A percentile compares a stretch with the other conserved stretches of the same genome.
These are phyloP conservation scores for Aspergillus incahuasiensis DNA, from an alignment of 495 filamentous ascomycete genomes.

Conservation along the genomic window DNA sequence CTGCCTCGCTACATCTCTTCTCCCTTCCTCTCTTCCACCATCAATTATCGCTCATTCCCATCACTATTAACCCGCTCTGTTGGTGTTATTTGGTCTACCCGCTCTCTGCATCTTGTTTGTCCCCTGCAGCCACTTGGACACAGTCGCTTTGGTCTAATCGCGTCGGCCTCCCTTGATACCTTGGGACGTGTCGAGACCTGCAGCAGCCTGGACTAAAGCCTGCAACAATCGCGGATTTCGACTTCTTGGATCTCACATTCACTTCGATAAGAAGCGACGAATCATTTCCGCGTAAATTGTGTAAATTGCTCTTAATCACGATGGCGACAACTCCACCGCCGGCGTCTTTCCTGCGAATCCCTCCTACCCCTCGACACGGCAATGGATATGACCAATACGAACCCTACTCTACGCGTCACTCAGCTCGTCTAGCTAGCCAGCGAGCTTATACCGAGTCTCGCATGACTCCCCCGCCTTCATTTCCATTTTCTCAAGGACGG, in stretches of 20 bases:
- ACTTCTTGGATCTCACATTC: not conserved
- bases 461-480: slow-evolving; percentile 37
- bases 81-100: slow-evolving; percentile 4
- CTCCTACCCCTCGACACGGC: slow-evolving; percentile 69
- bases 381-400: slow-evolving; percentile 63
- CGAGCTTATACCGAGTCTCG: slow-evolving; percentile 27
- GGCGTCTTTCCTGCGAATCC: slow-evolving; percentile 55
- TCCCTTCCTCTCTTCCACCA: not conserved
- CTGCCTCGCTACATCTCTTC: not conserved
- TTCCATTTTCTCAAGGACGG: slow-evolving; percentile 19
- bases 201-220: not conserved
- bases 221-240: not conserved
- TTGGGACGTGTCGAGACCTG: slow-evolving; percentile 9
- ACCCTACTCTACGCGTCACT: slow-evolving; percentile 55
- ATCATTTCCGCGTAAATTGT: not conserved
- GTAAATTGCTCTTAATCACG: slow-evolving; percentile 8
- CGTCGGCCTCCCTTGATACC: slow-evolving; percentile 16
- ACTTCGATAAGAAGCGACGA: not conserved
- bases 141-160: slow-evolving; percentile 15
- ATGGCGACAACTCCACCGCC: slow-evolving; percentile 68
- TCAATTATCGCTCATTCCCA: slow-evolving; percentile 4
- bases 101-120: slow-evolving; percentile 5
- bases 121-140: not conserved
- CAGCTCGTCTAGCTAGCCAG: slow-evolving; percentile 44
- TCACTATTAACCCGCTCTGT: slow-evolving; percentile 2